Conservation (phyloP, 2,329 filamentous ascomycete genomes). For the Colletotrichum gigasporum region DNA sequence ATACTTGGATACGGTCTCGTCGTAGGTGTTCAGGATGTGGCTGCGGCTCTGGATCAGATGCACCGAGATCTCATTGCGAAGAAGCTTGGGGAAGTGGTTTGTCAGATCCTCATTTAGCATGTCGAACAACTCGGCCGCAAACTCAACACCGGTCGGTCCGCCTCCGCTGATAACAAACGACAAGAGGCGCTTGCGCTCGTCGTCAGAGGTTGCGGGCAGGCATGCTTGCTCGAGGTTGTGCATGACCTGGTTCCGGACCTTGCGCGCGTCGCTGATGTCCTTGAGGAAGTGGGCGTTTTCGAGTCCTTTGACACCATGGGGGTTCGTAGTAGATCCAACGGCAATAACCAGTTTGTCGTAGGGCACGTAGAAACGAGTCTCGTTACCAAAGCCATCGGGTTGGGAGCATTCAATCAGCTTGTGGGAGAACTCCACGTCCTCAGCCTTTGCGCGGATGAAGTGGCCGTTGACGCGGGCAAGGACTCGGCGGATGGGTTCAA, state of each 20-base stretch:
- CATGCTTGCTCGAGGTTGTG: conserved; percentile 91
- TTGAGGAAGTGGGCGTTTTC: conserved; percentile 96
- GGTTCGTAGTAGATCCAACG: conserved; percentile 91
- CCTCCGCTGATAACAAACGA: conserved; percentile 98
- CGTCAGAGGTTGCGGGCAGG: conserved; percentile 89
- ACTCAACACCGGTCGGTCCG: conserved; percentile 96
- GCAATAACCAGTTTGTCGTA: conserved; percentile 97
- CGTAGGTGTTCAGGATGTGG: conserved; percentile 98
- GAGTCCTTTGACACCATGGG: conserved; percentile 93
- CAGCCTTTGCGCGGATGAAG: conserved; percentile 87
- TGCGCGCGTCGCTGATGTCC: conserved; percentile 89
- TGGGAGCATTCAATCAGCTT: conserved; percentile 91
- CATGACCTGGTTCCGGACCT: conserved; percentile 88
- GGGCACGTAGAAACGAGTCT: conserved; percentile 87
- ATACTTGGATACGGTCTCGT: conserved; percentile 91
- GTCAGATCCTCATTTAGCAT: conserved; percentile 94
- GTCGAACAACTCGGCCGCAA: conserved; percentile 95
- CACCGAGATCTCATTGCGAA: conserved; percentile 98
- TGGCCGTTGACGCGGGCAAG: conserved; percentile 82
- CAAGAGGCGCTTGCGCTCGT: conserved; percentile 85
- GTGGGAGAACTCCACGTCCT: conserved; percentile 90
- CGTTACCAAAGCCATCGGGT: conserved; percentile 74
- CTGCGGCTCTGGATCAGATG: conserved; percentile 94
- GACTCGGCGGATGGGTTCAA: conserved; percentile 92
- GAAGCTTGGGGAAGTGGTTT: conserved; percentile 82